These are phyloP conservation scores for Xerocomellus amylosporus DNA, from an alignment of 768 basidiomycete species.

Conservation along the genomic window DNA sequence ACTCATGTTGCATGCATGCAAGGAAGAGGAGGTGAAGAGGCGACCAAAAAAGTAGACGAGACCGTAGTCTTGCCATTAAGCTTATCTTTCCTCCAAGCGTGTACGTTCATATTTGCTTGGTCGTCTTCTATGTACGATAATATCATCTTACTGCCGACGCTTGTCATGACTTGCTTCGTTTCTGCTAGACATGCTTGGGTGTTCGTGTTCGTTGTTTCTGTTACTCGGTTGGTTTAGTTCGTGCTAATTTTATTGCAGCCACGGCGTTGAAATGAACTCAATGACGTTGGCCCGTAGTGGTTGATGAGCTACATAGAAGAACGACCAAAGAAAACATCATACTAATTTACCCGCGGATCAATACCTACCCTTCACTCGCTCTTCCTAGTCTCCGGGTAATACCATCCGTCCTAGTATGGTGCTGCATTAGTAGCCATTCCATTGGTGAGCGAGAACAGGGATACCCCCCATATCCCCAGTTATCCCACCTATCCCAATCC, in stretches of 20 bases:
- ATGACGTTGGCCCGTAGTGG: too few species aligned
- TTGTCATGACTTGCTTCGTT: not conserved
- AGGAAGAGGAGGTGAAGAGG: slow-evolving; percentile 85
- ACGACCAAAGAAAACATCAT: not conserved
- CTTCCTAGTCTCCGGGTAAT: too few species aligned
- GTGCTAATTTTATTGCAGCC: not conserved
- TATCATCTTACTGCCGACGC: slow-evolving; percentile 2
- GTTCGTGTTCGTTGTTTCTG: not conserved
- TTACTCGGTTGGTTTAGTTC: not conserved
- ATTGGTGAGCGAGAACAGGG: too few species aligned
- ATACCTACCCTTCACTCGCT: too few species aligned
- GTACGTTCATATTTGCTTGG: slow-evolving; percentile 1
- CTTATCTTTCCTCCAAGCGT: slow-evolving; percentile 4
- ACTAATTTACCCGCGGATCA: not conserved
- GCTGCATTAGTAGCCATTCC: too few species aligned
- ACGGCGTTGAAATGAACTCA: not conserved
- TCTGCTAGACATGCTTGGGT: not conserved
- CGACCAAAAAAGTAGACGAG: slow-evolving; percentile 36
- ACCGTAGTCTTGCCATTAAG: not conserved
- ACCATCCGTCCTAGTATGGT: too few species aligned
- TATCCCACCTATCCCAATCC: too few species aligned
- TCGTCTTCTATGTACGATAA: slow-evolving; percentile 18
- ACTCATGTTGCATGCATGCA: slow-evolving; percentile 79
- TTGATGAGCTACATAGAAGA: not conserved
- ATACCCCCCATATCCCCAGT: too few species aligned